Evolutionary conservation across 495 filamentous ascomycete species (phyloP).

Genomic region (Trypethelium eluteriae): DNA sequence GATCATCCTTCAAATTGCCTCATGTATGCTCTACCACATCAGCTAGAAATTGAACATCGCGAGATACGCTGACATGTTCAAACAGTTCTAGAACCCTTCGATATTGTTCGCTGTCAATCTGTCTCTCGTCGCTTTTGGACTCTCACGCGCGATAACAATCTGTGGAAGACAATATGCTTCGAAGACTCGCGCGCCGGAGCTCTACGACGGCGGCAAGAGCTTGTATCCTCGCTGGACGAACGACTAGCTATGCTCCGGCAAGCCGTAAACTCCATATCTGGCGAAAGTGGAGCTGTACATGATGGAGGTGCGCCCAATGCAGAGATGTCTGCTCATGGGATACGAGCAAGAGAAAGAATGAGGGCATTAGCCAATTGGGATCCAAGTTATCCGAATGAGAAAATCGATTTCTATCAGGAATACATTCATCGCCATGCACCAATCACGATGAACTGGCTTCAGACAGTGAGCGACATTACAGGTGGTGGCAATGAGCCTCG

Average conservation of each 20-base stretch:
- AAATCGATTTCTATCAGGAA: constrained; percentile 76
- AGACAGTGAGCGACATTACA: constrained; percentile 37
- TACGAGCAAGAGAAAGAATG: constrained; percentile 37
- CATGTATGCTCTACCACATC: constrained; percentile 47
- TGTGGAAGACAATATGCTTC: constrained; percentile 73
- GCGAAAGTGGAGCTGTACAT: constrained; percentile 16
- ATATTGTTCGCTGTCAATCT: constrained; percentile 64
- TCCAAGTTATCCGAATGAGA: constrained; percentile 59
- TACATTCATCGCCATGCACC: constrained; percentile 77
- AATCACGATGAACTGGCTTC: constrained; percentile 65
- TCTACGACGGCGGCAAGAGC: constrained; percentile 40
- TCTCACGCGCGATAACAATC: constrained; percentile 64
- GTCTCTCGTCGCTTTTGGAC: constrained; percentile 59
- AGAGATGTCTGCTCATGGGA: constrained; percentile 30
- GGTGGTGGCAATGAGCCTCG: constrained; percentile 23
- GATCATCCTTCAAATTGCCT: constrained; percentile 65
- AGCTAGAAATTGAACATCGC: constrained; percentile 3
- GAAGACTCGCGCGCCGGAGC: constrained; percentile 53
- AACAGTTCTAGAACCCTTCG: constrained; percentile 58
- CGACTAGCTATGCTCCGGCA: constrained; percentile 29
- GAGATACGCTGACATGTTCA: constrained; percentile 10
- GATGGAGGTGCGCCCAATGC: constrained; percentile 22
- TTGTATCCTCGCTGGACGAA: constrained; percentile 32
- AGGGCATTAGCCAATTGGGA: constrained; percentile 73
- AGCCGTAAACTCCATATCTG: constrained; percentile 30